Evolutionary conservation across 768 basidiomycete species (phyloP), one percentile per base, ranked within the genome.

Genomic region (Mycena galopus): DNA sequence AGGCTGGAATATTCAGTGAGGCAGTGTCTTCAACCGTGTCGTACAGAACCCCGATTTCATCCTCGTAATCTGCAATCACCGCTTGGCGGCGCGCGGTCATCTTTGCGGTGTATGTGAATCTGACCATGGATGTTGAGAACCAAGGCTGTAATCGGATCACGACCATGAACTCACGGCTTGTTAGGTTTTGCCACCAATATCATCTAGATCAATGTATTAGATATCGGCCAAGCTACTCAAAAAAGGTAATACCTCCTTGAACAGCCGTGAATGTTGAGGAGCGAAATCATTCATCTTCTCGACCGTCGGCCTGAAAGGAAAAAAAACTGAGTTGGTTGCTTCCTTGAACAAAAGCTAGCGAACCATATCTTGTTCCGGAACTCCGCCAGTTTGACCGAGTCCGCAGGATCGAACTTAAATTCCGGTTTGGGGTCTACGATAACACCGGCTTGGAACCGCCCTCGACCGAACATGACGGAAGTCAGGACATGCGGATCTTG

Each of bases 201-300:
- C 71, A 72, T 72, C 71, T 6, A 12, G 33, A 6, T 3, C 17
- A 16, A 39, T 10, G 11, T 47, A n/a, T n/a, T n/a, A n/a, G n/a
- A n/a, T n/a, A 3, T 4, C 21, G 21, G 7, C n/a, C 5, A 47
- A 47, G 8, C 16, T 7, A 17, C 1, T 8, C 9, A 8, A 47
- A 8, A 19, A 44, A 30, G 4, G 11, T 10, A 27, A n/a, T 2
- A 83, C 85, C 79, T 86, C 86, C 69, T 86, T 87, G 79, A 87
- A 87, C 6, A 88, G 73, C 23, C 86, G 77, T 1, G 85, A 86
- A 72, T 88, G 86, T 35, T 81, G 77, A 10, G 87, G 87, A 0
- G 86, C 85, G 62, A 76, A 82, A 23, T 70, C 71, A 65, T 88
- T 88, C 61, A 83, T 76, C 51, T 81, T 72, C 64, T 86, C 80